Percentiles rank a stretch among this genome's conserved stretches.
Evolutionary conservation across 208 protist species (phyloP).

Genomic region (Strigomonas oncopelti): DNA sequence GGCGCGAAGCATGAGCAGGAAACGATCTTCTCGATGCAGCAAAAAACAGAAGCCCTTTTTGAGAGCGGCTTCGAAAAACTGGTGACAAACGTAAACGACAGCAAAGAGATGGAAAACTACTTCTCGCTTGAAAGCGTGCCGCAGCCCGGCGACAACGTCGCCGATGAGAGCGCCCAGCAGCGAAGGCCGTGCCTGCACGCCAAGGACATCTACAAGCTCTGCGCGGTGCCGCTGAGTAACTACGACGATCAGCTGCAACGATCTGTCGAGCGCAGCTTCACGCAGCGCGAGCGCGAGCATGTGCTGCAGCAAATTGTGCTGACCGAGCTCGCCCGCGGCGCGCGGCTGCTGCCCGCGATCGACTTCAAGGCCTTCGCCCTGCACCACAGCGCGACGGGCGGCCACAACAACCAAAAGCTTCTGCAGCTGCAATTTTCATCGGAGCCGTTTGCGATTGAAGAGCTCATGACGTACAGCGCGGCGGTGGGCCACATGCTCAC

Average conservation of each 20-base stretch:
- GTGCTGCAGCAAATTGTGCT: conserved; percentile 47
- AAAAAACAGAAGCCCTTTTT: background rate
- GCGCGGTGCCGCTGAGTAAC: conserved; percentile 16
- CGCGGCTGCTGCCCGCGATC: conserved; percentile 17
- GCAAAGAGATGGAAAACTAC: background rate
- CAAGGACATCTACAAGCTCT: conserved; percentile 5
- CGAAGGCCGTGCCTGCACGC: conserved; percentile 3
- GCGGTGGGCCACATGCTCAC: conserved; percentile 25
- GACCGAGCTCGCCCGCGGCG: conserved; percentile 18
- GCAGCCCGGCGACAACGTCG: background rate
- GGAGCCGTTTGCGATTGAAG: conserved; percentile 21
- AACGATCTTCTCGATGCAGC: background rate
- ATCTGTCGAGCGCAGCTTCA: conserved; percentile 45
- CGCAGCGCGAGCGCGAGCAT: conserved; percentile 42
- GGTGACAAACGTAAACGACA: background rate
- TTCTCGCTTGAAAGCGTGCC: background rate
- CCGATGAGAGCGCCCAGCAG: background rate
- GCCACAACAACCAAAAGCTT: background rate
- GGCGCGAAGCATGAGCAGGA: background rate
- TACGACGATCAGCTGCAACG: conserved; percentile 32
- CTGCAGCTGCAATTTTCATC: conserved; percentile 7
- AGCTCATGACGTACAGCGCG: conserved; percentile 24
- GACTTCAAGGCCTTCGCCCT: background rate
- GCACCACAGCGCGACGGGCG: background rate
- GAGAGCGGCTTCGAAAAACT: background rate